Evolutionary conservation across 805 yeast species (phyloP).

Genomic region (Zygoascus ofunaensis): DNA sequence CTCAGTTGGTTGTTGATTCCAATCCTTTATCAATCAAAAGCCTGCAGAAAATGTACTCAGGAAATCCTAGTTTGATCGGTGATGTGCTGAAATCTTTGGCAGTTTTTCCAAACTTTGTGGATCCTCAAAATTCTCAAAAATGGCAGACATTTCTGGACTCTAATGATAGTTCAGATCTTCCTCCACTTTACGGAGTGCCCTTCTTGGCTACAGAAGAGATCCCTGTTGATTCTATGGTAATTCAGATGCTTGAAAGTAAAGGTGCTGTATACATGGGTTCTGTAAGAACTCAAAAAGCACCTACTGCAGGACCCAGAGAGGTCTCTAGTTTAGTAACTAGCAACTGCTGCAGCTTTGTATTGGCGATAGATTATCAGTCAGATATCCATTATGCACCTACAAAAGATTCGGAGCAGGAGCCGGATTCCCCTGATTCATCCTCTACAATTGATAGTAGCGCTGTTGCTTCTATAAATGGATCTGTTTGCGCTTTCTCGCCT

Average conservation of each 20-base stretch:
- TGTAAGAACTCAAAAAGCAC: neutral
- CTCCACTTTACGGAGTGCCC: slow-evolving; percentile 7
- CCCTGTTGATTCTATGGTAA: slow-evolving; percentile 2
- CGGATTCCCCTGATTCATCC: neutral
- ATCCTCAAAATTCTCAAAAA: neutral
- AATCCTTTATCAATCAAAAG: neutral
- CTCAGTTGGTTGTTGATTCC: neutral
- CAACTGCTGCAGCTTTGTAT: neutral
- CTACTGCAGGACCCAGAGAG: neutral
- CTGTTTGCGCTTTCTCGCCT: slow-evolving; percentile 2
- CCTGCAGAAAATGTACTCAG: neutral
- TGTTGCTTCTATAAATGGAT: neutral
- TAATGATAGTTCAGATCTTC: neutral
- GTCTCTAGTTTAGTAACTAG: neutral
- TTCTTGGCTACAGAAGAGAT: slow-evolving; percentile 2
- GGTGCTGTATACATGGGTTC: slow-evolving; percentile 5
- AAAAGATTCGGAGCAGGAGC: neutral
- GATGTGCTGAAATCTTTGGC: neutral
- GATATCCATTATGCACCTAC: neutral
- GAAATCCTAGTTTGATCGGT: neutral
- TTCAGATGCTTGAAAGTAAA: neutral
- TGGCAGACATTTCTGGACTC: neutral
- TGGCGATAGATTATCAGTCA: neutral
- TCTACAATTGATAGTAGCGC: neutral
- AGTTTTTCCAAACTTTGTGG: neutral